These are phyloP conservation scores for Yamagishiella unicocca DNA, from an alignment of 139 green algal species.

Conservation along the genomic window DNA sequence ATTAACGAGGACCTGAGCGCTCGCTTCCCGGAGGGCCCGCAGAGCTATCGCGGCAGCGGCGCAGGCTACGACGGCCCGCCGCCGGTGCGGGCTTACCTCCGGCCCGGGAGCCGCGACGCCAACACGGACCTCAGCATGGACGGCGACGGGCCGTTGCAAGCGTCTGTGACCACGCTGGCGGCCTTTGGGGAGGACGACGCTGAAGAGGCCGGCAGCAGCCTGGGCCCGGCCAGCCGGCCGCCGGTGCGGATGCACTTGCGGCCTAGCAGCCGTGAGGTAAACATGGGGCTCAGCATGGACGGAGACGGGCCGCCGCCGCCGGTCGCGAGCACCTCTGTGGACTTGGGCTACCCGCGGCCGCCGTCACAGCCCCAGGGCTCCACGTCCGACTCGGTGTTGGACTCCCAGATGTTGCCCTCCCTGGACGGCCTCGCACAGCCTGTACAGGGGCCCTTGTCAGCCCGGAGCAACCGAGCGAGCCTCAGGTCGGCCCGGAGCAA, in stretches of 20 bases:
- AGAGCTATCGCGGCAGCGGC: no score
- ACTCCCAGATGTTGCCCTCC: no score
- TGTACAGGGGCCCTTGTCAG: conserved; percentile 23
- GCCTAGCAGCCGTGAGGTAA: background rate
- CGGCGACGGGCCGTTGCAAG: background rate
- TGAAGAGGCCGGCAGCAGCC: background rate
- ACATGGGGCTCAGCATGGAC: conserved; percentile 13
- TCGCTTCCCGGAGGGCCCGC: no score
- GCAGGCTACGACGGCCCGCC: background rate
- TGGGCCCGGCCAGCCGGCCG: background rate
- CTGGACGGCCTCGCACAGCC: background rate
- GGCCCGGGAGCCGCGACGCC: background rate
- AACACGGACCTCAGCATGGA: background rate
- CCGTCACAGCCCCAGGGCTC: no score
- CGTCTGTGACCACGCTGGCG: background rate
- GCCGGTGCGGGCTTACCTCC: no score
- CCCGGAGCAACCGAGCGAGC: background rate
- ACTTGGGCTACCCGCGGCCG: no score
- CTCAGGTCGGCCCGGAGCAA: background rate
- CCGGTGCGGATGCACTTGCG: conserved; percentile 27
- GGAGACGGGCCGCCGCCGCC: background rate
- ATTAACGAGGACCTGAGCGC: no score
- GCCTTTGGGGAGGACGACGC: background rate
- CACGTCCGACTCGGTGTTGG: no score
- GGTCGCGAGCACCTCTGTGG: background rate